phyloP scores from a whole-genome alignment of 495 filamentous ascomycete species.

The Tuber indicum region DNA sequence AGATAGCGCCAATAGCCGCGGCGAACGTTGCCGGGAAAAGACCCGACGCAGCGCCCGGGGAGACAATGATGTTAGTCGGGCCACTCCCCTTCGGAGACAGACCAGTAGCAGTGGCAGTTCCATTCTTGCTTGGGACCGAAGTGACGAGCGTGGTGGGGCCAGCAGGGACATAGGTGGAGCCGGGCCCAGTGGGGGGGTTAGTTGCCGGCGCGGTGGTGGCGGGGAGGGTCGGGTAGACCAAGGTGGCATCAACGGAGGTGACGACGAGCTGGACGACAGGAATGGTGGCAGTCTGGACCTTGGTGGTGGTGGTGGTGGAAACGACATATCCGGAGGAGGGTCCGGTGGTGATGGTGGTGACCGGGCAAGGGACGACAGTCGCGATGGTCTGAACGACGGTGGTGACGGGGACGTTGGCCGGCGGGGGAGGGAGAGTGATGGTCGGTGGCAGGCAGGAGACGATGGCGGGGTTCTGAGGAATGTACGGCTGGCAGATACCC shows the following conservation, averaged over 20 bases:
- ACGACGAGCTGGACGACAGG: slow-evolving; percentile 29
- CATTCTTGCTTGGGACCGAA: slow-evolving; percentile 1
- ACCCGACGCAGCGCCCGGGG: slow-evolving; percentile 20
- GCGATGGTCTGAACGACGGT: slow-evolving; percentile 51
- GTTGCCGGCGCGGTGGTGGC: background rate
- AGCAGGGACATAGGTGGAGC: slow-evolving; percentile 2
- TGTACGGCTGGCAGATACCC: slow-evolving; percentile 77
- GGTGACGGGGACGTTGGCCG: slow-evolving; percentile 49
- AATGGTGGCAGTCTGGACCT: slow-evolving; percentile 24
- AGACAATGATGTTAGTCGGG: slow-evolving; percentile 15
- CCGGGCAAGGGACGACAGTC: slow-evolving; percentile 46
- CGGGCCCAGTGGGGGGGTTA: background rate
- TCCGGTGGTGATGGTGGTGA: slow-evolving; percentile 57
- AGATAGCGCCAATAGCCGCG: slow-evolving; percentile 12
- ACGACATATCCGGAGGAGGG: slow-evolving; percentile 52
- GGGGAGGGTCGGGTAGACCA: slow-evolving; percentile 29
- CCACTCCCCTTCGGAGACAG: background rate
- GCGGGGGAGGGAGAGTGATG: slow-evolving; percentile 54
- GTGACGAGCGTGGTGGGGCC: slow-evolving; percentile 26
- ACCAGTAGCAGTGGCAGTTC: background rate
- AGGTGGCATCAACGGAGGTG: slow-evolving; percentile 30
- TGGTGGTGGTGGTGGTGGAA: slow-evolving; percentile 42
- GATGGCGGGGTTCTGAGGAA: slow-evolving; percentile 74
- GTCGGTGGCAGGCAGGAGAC: slow-evolving; percentile 62
- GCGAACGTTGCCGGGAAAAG: slow-evolving; percentile 25